phyloP scores from a whole-genome alignment of 805 yeast species.

The Kluyveromyces starmeri region DNA sequence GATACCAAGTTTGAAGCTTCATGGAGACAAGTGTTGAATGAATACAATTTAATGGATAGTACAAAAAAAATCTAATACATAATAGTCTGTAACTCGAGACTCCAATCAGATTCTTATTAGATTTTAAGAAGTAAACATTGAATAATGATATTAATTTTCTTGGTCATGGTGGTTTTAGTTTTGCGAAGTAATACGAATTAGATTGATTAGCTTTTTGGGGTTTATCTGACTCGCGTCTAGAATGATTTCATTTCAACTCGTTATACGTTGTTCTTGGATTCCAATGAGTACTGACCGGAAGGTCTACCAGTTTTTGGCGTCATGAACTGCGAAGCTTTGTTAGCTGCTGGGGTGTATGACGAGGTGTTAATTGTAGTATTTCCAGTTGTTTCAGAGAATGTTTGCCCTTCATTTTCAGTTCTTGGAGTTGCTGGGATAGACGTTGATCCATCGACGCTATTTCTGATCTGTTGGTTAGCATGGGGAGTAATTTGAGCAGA shows the following conservation, averaged over 20 bases:
- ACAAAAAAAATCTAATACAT: too few relatives aligned
- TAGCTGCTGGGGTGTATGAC: conserved; percentile 1
- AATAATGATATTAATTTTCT: too few relatives aligned
- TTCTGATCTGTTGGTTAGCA: not conserved
- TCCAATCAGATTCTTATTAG: too few relatives aligned
- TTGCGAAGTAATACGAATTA: not conserved
- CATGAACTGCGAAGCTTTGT: conserved; percentile 8
- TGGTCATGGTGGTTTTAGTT: not conserved
- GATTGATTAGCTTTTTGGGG: too few relatives aligned
- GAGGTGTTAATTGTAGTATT: conserved; percentile 5
- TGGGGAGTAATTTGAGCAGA: not conserved
- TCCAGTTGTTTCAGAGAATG: conserved; percentile 4
- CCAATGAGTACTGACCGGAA: conserved; percentile 4
- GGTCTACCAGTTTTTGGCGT: conserved; percentile 5
- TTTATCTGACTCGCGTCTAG: too few relatives aligned
- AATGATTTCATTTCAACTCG: too few relatives aligned
- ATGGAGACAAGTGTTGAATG: conserved; percentile 37
- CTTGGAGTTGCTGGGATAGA: conserved; percentile 5
- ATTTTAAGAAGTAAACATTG: too few relatives aligned
- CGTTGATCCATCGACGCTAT: conserved; percentile 1
- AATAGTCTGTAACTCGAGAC: too few relatives aligned
- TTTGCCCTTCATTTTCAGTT: not conserved
- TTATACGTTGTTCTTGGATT: conserved; percentile 2
- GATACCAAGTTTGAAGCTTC: conserved; percentile 44
- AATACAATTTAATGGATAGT: not conserved